Conservation (phyloP, 2,329 filamentous ascomycete species). For the Didymella sp. region DNA sequence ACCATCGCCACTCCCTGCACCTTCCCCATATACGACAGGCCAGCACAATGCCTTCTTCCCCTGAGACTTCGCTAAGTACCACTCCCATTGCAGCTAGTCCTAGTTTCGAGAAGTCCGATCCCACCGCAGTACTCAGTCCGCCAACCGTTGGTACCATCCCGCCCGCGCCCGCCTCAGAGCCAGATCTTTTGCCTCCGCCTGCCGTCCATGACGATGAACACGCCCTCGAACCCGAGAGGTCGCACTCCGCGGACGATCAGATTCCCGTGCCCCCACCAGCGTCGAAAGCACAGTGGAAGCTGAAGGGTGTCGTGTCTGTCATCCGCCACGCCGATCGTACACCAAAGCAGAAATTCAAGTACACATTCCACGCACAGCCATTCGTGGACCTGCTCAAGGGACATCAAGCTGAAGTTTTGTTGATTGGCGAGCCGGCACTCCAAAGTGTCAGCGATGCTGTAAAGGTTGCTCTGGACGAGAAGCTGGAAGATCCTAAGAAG, state of each 20-base stretch:
- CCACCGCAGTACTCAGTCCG: slow-evolving; percentile 26
- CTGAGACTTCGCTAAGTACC: slow-evolving; percentile 53
- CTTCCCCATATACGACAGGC: slow-evolving; percentile 46
- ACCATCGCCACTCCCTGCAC: slow-evolving; percentile 51
- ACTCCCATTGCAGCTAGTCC: slow-evolving; percentile 55
- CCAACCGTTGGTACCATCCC: slow-evolving; percentile 21
- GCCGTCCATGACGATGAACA: slow-evolving; percentile 36
- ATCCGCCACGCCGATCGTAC: slow-evolving; percentile 96
- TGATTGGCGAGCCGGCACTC: slow-evolving; percentile 89
- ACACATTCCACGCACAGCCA: slow-evolving; percentile 95
- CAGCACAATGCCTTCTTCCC: slow-evolving; percentile 51
- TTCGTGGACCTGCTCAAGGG: slow-evolving; percentile 95
- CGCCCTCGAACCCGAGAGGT: slow-evolving; percentile 30
- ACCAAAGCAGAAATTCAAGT: slow-evolving; percentile 99
- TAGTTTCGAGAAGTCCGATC: slow-evolving; percentile 50
- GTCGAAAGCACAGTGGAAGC: slow-evolving; percentile 94
- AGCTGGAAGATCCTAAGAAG: slow-evolving; percentile 84
- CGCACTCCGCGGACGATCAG: slow-evolving; percentile 42
- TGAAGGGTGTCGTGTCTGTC: slow-evolving; percentile 97
- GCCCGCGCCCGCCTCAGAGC: slow-evolving; percentile 37
- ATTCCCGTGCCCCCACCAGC: slow-evolving; percentile 56
- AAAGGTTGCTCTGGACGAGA: slow-evolving; percentile 76
- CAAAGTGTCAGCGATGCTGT: slow-evolving; percentile 90
- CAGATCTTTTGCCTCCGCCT: slow-evolving; percentile 42
- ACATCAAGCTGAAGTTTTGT: slow-evolving; percentile 92